Percentiles rank a stretch among this genome's conserved stretches.
Evolutionary conservation across 2,329 filamentous ascomycete species (phyloP).

Genomic region (Xylaria sp.): DNA sequence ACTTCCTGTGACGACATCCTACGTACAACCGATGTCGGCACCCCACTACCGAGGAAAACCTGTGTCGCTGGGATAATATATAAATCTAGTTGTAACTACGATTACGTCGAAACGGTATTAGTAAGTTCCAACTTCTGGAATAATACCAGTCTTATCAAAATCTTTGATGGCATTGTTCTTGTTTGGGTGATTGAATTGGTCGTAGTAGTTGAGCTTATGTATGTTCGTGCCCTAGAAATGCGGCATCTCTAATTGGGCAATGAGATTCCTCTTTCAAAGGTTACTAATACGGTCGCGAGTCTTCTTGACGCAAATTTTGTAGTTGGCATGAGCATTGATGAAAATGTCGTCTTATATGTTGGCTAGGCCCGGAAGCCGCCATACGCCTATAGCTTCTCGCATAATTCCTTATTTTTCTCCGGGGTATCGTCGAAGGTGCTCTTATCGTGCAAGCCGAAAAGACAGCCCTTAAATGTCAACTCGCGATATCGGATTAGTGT

Average conservation of each 20-base stretch:
- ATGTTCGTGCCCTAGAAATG: constrained; percentile 54
- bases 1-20: constrained; percentile 54
- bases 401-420: constrained; percentile 61
- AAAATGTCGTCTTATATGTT: constrained; percentile 67
- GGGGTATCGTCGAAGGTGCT: constrained; percentile 66
- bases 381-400: constrained; percentile 60
- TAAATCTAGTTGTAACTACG: constrained; percentile 60
- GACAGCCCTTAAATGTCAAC: constrained; percentile 68
- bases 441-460: constrained; percentile 65
- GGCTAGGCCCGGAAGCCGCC: constrained; percentile 67
- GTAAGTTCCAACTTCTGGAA: constrained; percentile 54
- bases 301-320: constrained; percentile 67
- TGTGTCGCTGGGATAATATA: constrained; percentile 40
- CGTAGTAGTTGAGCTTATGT: constrained; percentile 58
- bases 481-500: constrained; percentile 65
- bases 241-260: constrained; percentile 64
- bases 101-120: constrained; percentile 59
- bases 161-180: constrained; percentile 54
- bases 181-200: constrained; percentile 58
- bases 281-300: constrained; percentile 62
- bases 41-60: neutral
- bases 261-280: constrained; percentile 59
- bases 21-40: constrained; percentile 9
- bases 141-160: constrained; percentile 57
- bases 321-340: constrained; percentile 61